Base-by-base conservation (phyloP, 2,329 filamentous ascomycete species). In the Microcyclosporella mali region DNA sequence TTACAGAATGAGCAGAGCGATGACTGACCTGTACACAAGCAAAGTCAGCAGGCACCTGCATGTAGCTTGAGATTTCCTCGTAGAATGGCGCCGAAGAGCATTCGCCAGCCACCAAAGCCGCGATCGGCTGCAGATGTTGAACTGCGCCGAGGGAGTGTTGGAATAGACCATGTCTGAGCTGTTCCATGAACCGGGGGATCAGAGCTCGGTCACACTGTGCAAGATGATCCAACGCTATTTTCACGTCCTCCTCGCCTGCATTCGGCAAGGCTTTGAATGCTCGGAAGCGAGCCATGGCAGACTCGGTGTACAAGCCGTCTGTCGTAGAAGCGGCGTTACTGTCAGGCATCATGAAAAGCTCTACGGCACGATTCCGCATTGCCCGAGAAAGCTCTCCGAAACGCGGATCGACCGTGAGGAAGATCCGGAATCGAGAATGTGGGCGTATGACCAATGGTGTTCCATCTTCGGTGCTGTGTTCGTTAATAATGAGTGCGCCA, bases 341-440 rank as follows among this genome's bases (percentile, higher is more conserved):
- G 6, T 32, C 14, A 4, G 41, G 30, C 9, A 29, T 17, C 2
- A 98, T 71, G 57, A 82, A 92, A 8, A 98, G 84, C 65, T 98
- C 94, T 18, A 95, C 76, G 37, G 88, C 88, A 63, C 92, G 80
- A 66, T 98, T 98, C 44, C 94, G 77, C 92, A 98, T 98, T 1
- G 92, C 92, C 50, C 92, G 78, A 3, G 92, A 98, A 7, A 98
- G 73, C 64, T 98, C 92, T 14, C 92, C 94, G 63, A 95, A 86
- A 37, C 83, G 80, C 34, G 92, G 82, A 63, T 98, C 90, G 71
- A 94, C 85, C 0, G 90, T 97, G 61, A 98, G 70, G 66, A 98
- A 97, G 15, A 98, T 81, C 44, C 90, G 78, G 66, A 98, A 98
- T 47, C 88, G 78, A 0, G 84, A 76, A 67, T 97, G 89, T 11